Evolutionary conservation across 73 alveolate species (phyloP), one percentile per base, ranked within the genome.

Genomic region (Stentor coeruleus): DNA sequence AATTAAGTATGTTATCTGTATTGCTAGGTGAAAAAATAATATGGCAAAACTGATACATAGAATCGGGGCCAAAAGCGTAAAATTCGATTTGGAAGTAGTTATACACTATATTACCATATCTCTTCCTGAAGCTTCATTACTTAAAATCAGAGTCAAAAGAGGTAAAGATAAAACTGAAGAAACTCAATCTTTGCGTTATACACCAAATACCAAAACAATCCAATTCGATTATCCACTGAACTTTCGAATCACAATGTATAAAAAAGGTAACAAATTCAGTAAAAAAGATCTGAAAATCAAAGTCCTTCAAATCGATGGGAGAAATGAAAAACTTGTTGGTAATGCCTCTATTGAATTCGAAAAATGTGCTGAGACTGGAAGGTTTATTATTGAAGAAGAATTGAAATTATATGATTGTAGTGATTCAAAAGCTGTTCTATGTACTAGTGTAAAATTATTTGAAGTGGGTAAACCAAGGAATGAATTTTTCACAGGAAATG

Each of bases 141-240:
- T 66, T 20, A 66, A 66, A 66, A 31, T 66, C 40, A 26, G n/a
- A 20, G 79, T 33, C 0, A 66, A 66, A 40, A 37, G 79, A 20
- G 79, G 79, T 28, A 31, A 20, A 20, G 79, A 66, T 40, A 66
- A 66, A 66, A 26, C n/a, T 28, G 79, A 33, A 66, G 79, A 66
- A 66, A 66, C 79, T 31, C 79, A 20, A 31, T 20, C 79, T 0
- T 28, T 66, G 36, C 79, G 33, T 28, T 66, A 66, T 40, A 15
- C n/a, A 20, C n/a, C 79, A 20, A 20, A 20, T 31, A 20, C 11
- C n/a, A 20, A 66, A 33, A 20, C n/a, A 66, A 26, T 31, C n/a
- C n/a, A 20, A 20, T 66, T 66, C 41, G 39, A 66, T 20, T 33
- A 66, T 40, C 36, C 39, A 28, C 40, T 66, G 1, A 26, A 37